A percentile compares a stretch with the other conserved stretches of the same genome.
phyloP scores from a whole-genome alignment of 2,329 filamentous ascomycete species.

The Stemphylium lycopersici region DNA sequence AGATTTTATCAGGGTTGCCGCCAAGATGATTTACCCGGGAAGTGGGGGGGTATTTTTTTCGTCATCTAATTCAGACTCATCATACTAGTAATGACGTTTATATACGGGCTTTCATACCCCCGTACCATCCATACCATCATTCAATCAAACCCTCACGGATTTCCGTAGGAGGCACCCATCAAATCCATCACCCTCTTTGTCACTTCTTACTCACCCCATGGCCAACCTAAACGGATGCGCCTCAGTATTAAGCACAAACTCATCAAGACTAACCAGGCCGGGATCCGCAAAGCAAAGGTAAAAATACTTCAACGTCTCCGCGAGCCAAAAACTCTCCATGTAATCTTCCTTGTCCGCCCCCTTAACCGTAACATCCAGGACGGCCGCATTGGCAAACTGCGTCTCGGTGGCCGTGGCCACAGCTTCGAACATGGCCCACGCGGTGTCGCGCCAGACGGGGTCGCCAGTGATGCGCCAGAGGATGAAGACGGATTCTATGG shows the following conservation, averaged over 20 bases:
- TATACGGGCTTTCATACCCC: too few relatives aligned
- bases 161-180: too few relatives aligned
- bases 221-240: slow-evolving; percentile 55
- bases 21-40: too few relatives aligned
- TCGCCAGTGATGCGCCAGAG: slow-evolving; percentile 65
- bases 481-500: slow-evolving; percentile 65
- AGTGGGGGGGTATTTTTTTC: too few relatives aligned
- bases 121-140: too few relatives aligned
- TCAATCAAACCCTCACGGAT: too few relatives aligned
- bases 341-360: slow-evolving; percentile 39
- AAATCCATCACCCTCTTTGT: too few relatives aligned
- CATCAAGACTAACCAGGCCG: slow-evolving; percentile 53
- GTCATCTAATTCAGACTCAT: too few relatives aligned
- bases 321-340: slow-evolving; percentile 56
- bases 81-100: too few relatives aligned
- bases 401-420: slow-evolving; percentile 51
- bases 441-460: slow-evolving; percentile 50
- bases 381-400: slow-evolving; percentile 51
- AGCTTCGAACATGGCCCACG: slow-evolving; percentile 56
- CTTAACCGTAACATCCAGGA: slow-evolving; percentile 50
- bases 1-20: too few relatives aligned
- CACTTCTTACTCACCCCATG: slow-evolving; percentile 53
- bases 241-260: slow-evolving; percentile 59
- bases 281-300: slow-evolving; percentile 55
- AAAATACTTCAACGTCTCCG: slow-evolving; percentile 59